Evolutionary conservation across 345 rosid species (phyloP).

Genomic region (Eucalyptus camaldulensis): DNA sequence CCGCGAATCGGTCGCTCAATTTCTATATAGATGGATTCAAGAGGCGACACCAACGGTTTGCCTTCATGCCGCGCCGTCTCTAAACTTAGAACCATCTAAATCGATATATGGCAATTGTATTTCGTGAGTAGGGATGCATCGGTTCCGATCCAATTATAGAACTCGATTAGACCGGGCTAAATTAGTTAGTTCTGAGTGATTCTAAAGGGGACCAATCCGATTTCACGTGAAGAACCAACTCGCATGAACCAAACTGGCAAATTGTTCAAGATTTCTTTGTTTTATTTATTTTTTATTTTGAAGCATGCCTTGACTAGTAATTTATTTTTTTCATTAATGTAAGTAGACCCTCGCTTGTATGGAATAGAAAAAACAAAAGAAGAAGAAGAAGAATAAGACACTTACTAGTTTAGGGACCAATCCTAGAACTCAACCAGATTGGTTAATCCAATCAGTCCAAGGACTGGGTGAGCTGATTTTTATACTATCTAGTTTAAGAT

Average conservation of each 20-base stretch:
- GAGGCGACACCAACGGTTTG: rapidly evolving
- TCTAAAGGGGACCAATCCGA: rapidly evolving
- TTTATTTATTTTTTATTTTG: too few species aligned
- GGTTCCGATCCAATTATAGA: rapidly evolving
- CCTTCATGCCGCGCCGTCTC: not conserved
- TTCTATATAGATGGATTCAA: too few species aligned
- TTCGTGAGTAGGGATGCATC: too few species aligned
- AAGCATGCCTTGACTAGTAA: not conserved
- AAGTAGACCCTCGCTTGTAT: not conserved
- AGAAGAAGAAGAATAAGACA: rapidly evolving
- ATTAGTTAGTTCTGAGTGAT: rapidly evolving
- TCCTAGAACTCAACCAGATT: not conserved
- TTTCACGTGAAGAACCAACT: too few species aligned
- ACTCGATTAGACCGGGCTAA: rapidly evolving
- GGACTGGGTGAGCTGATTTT: not conserved
- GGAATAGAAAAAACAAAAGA: not conserved
- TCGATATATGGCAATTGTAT: rapidly evolving
- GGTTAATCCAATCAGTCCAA: rapidly evolving
- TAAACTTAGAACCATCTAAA: too few species aligned
- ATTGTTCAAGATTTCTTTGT: not conserved
- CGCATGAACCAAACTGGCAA: rapidly evolving
- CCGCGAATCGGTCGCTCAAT: not conserved
- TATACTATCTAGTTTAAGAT: too few species aligned
- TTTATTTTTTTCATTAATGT: too few species aligned
- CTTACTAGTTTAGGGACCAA: not conserved